These are phyloP conservation scores for Tricholoma saponaceum DNA, from an alignment of 768 basidiomycete genomes.

Conservation along the genomic window DNA sequence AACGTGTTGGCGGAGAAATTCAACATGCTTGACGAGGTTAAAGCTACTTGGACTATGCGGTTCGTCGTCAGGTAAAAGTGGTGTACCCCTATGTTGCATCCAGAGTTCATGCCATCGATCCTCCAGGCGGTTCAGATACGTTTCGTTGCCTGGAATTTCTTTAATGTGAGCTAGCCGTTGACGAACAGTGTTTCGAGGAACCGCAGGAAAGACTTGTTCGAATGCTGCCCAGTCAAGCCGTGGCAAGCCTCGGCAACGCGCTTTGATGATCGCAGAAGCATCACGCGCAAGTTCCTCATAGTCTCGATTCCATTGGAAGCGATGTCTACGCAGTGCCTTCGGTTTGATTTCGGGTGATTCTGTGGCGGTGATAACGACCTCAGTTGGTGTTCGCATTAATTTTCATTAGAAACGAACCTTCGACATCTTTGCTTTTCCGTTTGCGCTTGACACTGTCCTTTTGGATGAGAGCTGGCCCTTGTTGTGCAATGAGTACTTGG, in stretches of 20 bases:
- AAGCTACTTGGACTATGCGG: conserved; percentile 68
- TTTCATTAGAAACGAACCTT: conserved; percentile 20
- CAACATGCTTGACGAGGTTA: conserved; percentile 74
- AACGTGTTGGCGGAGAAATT: conserved; percentile 74
- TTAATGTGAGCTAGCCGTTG: conserved; percentile 60
- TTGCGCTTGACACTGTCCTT: conserved; percentile 27
- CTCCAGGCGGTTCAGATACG: conserved; percentile 76
- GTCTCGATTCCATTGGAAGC: conserved; percentile 82
- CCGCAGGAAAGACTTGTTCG: conserved; percentile 74
- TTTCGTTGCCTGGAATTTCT: conserved; percentile 60
- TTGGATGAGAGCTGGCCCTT: conserved; percentile 38
- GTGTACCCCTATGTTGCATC: conserved; percentile 64
- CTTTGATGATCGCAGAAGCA: conserved; percentile 75
- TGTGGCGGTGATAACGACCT: background rate
- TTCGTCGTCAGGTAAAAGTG: conserved; percentile 67
- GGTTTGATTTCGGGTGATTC: conserved; percentile 14
- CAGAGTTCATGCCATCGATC: conserved; percentile 80
- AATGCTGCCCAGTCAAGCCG: conserved; percentile 71
- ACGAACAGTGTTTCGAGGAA: conserved; percentile 69
- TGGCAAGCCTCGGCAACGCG: conserved; percentile 60
- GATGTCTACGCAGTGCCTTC: conserved; percentile 44
- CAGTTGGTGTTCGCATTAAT: background rate
- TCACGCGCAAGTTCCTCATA: conserved; percentile 90
- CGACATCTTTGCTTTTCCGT: conserved; percentile 26
- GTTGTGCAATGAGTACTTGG: conserved; percentile 45